Evolutionary conservation across 345 rosid species (phyloP), one percentile per base, ranked within the genome.

Genomic region (Eucalyptus sideroxylon): DNA sequence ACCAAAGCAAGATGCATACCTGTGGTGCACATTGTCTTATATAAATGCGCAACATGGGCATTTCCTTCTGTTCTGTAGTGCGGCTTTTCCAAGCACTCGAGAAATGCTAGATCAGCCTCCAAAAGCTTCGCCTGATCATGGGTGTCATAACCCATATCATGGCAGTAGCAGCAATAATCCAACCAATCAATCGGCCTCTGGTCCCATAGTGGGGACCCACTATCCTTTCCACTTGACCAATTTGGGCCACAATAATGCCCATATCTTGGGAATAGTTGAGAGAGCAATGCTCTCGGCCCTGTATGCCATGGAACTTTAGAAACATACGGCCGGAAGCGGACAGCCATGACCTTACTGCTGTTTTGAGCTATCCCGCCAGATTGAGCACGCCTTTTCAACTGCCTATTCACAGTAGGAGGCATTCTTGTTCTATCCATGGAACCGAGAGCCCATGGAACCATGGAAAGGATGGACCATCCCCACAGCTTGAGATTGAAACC

Each of bases 171-270:
- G 89, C 99, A 98, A 91, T 93, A 97, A 89, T 98, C 99, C 92
- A 98, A 93, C 99, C 98, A 96, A 93, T 98, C 99, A 80, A 95
- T 98, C 14, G 99, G 99, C 86, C 99, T 95, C 94, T 89, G 95
- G 87, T 98, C 99, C 99, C 99, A 98, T 42, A 98, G 50, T 72
- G 77, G 92, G 19, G 99, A 95, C 23, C 99, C 99, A 10, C 93
- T 89, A 90, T 96, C 95, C 91, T 98, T 98, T 87, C 99, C 99
- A 88, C 99, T 98, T 1, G 99, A 98, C 99, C 99, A 98, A 50
- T 98, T 98, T 2, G 99, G 99, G 37, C 99, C 99, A 92, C 99
- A 98, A 87, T 98, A 98, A 93, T 98, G 97, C 62, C 98, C 99
- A 37, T 97, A 97, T 27, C 99, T 92, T 30, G 99, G 99, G 89